Evolutionary conservation across 176 grass and related monocot genomes (phyloP), one percentile per base, ranked within the genome.

Genomic region (Zoysia pacifica): DNA sequence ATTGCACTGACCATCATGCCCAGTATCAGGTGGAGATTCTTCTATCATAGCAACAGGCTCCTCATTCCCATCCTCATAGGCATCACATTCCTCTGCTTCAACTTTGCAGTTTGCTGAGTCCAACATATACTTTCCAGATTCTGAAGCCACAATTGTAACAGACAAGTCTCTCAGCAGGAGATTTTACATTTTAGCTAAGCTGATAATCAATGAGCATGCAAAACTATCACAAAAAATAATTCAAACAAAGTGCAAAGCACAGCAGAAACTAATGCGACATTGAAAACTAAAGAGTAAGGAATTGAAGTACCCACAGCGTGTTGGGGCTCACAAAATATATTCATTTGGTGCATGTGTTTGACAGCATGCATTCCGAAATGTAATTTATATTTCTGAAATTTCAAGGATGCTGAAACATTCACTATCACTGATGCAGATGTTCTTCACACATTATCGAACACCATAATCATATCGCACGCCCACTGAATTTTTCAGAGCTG

Each of bases 41-140:
- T 97, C 93, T 52, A 91, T 75, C 90, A 97, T 97, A 81, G 90
- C 90, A 79, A 93, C 73, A 84, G 80, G 85, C 4, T 97, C 93
- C 62, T 88, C 93, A 7, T 66, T 84, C 41, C 83, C 88, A 78
- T 92, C 93, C 82, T 97, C 90, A 66, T 89, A 97, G 14, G 79
- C 52, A 73, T 91, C 88, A 79, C 76, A 84, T 56, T 93, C 93
- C 71, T 97, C 88, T 83, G 82, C 85, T 90, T 97, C 88, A 36
- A 87, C 72, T 68, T 91, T 90, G 76, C 83, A 56, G 13, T 73
- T 85, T 73, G 41, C 72, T 36, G 67, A 79, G 51, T 83, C 89
- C 9, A 65, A 60, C 16, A 67, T 44, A 39, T 69, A 60, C 18
- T 88, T 96, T 62, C 80, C 90, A 9, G 60, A 88, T 75, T 93